A percentile compares a stretch with the other conserved stretches of the same genome.
These are phyloP conservation scores for Boletus edulis DNA, from an alignment of 768 basidiomycete species.

Conservation along the genomic window DNA sequence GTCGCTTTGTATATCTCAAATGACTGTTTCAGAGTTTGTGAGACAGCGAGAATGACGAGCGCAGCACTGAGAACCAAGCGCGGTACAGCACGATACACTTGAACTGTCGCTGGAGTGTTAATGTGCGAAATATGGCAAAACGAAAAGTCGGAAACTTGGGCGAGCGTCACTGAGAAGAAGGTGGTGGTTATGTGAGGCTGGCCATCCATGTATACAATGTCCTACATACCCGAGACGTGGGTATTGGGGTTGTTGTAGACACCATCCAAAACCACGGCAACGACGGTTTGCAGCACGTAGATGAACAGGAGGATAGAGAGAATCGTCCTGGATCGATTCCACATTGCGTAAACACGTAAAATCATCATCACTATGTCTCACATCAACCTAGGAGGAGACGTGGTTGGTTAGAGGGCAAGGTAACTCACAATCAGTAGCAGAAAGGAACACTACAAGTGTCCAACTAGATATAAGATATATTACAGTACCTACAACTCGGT, in stretches of 20 bases:
- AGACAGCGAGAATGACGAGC: too few species aligned
- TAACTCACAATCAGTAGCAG: background rate
- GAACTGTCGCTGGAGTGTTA: background rate
- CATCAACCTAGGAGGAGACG: background rate
- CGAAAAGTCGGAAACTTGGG: background rate
- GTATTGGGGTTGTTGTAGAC: background rate
- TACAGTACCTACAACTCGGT: background rate
- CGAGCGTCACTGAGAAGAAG: background rate
- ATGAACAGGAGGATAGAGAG: background rate
- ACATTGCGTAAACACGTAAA: background rate
- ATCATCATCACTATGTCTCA: background rate
- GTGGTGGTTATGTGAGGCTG: too few species aligned
- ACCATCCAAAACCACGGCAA: background rate
- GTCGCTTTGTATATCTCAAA: too few species aligned
- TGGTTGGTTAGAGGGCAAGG: background rate
- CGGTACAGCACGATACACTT: too few species aligned
- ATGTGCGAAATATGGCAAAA: background rate
- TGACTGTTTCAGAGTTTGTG: too few species aligned
- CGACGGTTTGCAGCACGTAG: background rate
- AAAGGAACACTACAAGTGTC: background rate
- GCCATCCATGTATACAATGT: too few species aligned
- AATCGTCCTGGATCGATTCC: background rate
- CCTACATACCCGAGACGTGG: background rate
- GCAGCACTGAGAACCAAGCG: too few species aligned
- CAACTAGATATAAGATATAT: background rate